These are phyloP conservation scores for Teunomyces pallodes DNA, from an alignment of 805 yeast genomes.

Conservation along the genomic window DNA sequence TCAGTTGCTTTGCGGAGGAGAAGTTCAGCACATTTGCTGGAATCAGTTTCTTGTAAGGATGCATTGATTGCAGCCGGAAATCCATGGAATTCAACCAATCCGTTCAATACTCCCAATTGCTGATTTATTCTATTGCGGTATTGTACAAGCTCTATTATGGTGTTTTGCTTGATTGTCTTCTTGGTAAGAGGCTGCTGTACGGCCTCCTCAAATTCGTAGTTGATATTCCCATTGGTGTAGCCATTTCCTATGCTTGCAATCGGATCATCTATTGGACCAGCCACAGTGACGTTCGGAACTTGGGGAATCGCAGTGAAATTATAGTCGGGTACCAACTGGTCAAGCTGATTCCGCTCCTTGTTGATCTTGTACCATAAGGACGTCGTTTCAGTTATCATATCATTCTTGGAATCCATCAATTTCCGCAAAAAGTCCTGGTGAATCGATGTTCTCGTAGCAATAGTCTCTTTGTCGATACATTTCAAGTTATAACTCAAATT, in stretches of 20 bases:
- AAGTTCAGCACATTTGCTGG: conserved; percentile 27
- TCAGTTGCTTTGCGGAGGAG: conserved; percentile 57
- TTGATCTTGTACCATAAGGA: conserved; percentile 89
- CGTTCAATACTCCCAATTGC: conserved; percentile 69
- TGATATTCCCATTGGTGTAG: conserved; percentile 2
- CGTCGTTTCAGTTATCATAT: conserved; percentile 70
- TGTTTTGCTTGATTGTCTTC: conserved; percentile 35
- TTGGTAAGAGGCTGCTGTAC: conserved; percentile 24
- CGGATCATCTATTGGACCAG: conserved; percentile 14
- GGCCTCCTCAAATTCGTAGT: conserved; percentile 2
- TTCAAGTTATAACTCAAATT: conserved; percentile 58
- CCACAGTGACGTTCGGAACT: conserved; percentile 20
- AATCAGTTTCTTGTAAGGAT: conserved; percentile 21
- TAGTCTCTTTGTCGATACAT: conserved; percentile 78
- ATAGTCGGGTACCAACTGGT: conserved; percentile 57
- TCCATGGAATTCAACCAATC: conserved; percentile 64
- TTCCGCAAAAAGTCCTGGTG: conserved; percentile 81
- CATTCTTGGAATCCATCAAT: conserved; percentile 62
- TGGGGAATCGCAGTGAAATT: conserved; percentile 43
- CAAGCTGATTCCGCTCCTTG: conserved; percentile 81
- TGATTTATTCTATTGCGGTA: conserved; percentile 64
- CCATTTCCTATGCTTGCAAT: conserved; percentile 4
- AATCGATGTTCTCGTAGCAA: conserved; percentile 71
- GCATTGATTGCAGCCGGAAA: conserved; percentile 75
- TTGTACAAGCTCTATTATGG: conserved; percentile 47